Percentiles rank a stretch among this genome's conserved stretches.
Evolutionary conservation across 2,329 filamentous ascomycete genomes (phyloP).

Genomic region (Zasmidium cellare): DNA sequence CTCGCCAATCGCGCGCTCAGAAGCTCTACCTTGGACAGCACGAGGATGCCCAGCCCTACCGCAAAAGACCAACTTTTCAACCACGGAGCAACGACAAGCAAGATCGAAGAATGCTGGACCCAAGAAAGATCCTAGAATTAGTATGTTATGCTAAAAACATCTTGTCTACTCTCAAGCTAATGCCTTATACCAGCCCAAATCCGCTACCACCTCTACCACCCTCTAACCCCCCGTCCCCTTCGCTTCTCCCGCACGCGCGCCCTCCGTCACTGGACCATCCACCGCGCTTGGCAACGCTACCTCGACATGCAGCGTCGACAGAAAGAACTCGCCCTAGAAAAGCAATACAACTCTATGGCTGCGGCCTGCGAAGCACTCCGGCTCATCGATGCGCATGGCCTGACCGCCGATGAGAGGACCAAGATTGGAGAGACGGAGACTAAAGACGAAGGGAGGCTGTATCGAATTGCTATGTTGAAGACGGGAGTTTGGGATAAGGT

Average conservation of each 20-base stretch:
- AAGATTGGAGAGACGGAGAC: conserved; percentile 23
- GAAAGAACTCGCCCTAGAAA: conserved; percentile 70
- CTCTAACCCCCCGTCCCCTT: conserved; percentile 71
- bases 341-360: conserved; percentile 79
- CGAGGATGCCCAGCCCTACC: conserved; percentile 24
- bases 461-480: conserved; percentile 87
- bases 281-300: conserved; percentile 88
- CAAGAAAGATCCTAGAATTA: conserved; percentile 37
- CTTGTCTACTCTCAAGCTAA: conserved; percentile 10
- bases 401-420: conserved; percentile 33
- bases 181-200: conserved; percentile 55
- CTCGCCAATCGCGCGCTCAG: conserved; percentile 22
- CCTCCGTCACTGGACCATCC: conserved; percentile 98
- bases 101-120: conserved; percentile 27
- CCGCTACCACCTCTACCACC: conserved; percentile 70
- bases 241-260: conserved; percentile 84
- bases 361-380: conserved; percentile 82
- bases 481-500: conserved; percentile 77
- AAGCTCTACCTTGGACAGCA: conserved; percentile 24
- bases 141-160: conserved; percentile 18
- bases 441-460: conserved; percentile 69
- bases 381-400: conserved; percentile 47
- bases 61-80: conserved; percentile 36
- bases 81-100: conserved; percentile 41
- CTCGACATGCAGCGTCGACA: conserved; percentile 66